Evolutionary conservation across 176 grass and related monocot species (phyloP), one percentile per base, ranked within the genome.

Genomic region (Ampelocalamus luodianensis): DNA sequence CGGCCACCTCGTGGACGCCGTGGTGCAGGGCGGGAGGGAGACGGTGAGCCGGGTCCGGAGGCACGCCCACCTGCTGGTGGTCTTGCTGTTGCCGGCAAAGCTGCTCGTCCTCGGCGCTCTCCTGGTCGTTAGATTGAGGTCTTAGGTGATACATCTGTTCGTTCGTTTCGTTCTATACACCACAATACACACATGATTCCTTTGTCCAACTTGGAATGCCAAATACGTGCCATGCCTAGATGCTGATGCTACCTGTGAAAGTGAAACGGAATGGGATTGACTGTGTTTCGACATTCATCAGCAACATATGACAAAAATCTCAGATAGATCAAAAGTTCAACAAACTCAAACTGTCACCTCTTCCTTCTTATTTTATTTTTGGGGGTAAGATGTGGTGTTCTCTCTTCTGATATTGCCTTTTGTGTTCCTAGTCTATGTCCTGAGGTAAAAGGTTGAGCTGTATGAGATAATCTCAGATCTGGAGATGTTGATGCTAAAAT

Each of bases 31-130:
- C 5, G 87, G 87, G 29, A 49, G 36, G 75, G 85, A 92, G 85
- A 72, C 85, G 63, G 51, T 74, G 82, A 85, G 76, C 66, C 80
- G 75, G 63, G 78, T 84, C 34, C 43, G 74, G 51, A 48, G 26
- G 34, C 76, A 79, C 42, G 79, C 88, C 13, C 88, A 77, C 45
- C 40, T 91, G 72, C 77, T 97, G 26, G 17, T 85, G 20, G 60
- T 91, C 29, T 43, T 97, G 44, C 83, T 94, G 6, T 68, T 97
- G 13, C 94, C 94, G 36, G 85, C 77, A 2, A 78, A 87, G 76
- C 86, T 94, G 22, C 60, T 97, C 76, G 74, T 94, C 5, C 74
- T 97, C 45, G 88, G 90, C 14, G 87, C 90, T 34, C 66, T 92
- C 67, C 83, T 91, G 12, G 66, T 77, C 62, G 46, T 92, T 72